phyloP scores from a whole-genome alignment of 495 filamentous ascomycete species.

The Hypoxylon rickii region DNA sequence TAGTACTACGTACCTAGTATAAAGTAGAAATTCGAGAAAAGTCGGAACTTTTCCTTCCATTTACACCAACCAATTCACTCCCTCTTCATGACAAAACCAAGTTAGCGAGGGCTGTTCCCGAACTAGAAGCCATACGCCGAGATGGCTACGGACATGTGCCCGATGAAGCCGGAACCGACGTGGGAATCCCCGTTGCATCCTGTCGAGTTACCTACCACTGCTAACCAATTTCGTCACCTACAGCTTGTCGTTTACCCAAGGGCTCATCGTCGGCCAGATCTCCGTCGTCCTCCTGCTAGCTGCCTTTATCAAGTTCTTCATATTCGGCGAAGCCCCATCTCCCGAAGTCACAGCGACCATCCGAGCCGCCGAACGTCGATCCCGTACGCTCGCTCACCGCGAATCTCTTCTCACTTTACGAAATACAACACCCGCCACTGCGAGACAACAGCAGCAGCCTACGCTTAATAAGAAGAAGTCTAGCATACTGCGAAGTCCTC shows the following conservation, averaged over 20 bases:
- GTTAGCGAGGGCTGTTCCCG: neutral
- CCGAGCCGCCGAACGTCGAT: conserved; percentile 70
- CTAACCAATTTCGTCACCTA: conserved; percentile 25
- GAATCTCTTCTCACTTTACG: conserved; percentile 67
- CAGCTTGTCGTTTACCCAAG: conserved; percentile 89
- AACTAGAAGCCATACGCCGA: conserved; percentile 7
- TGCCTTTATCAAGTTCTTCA: conserved; percentile 99
- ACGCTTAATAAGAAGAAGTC: conserved; percentile 75
- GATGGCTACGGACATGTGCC: conserved; percentile 48
- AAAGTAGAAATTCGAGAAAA: conserved; percentile 1
- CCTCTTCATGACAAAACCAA: neutral
- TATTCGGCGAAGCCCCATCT: conserved; percentile 91
- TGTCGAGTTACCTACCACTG: conserved; percentile 8
- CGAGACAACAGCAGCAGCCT: conserved; percentile 49
- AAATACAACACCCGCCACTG: conserved; percentile 33
- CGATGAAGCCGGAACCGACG: conserved; percentile 52
- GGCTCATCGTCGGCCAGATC: conserved; percentile 90
- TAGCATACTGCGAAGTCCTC: conserved; percentile 69
- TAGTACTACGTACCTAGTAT: no score
- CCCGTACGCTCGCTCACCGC: conserved; percentile 65
- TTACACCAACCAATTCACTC: conserved; percentile 6
- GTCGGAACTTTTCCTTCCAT: conserved; percentile 10
- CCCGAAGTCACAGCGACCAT: conserved; percentile 71
- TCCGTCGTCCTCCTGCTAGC: conserved; percentile 87
- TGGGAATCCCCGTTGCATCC: conserved; percentile 32